Base-by-base conservation (phyloP, 768 basidiomycete genomes). In the Leccinum obscurum region DNA sequence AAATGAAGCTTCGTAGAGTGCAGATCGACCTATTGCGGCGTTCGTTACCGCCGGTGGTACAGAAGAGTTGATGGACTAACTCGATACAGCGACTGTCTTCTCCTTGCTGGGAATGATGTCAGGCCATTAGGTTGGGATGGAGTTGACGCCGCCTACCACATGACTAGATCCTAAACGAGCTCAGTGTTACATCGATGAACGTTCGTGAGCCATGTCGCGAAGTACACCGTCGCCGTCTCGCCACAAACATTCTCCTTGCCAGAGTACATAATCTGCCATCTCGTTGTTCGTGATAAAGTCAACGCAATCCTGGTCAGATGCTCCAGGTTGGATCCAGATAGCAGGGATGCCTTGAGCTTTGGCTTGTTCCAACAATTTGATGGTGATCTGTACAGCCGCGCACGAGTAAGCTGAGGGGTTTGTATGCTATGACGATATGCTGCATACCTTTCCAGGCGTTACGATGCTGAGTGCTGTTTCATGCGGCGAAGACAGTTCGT, bases 281-380 rank as follows among this genome's bases (percentile, higher is more conserved):
- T 78, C 82, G 54, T 88, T 85, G 59, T 85, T 82, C 44, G 83
- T 80, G 70, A 95, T 85, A 66, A 83, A 95, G 15, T 78, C 67
- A 15, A 78, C 73, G 52, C 94, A 91, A 3, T 75, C 74, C 15
- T 77, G 80, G 66, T 92, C 87, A 64, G 89, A 86, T 7, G 93
- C 91, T 22, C 93, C 93, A 7, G 94, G 94, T 71, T 96, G 94
- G 32, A 95, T 82, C 94, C 94, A 96, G 49, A 94, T 79, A 3
- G 86, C 81, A 6, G 87, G 88, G n/a, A 92, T 73, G n/a, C 74
- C 73, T n/a, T 85, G 81, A n/a, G 80, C 79, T 71, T 87, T 86
- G 8, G 87, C 89, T 59, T 85, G 80, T 70, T 87, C 77, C 66
- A 93, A 74, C 56, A 92, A 64, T 24, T 76, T 77, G 51, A 92